Conservation (phyloP, 345 rosid species). For the Arabidopsis arenosa region DNA sequence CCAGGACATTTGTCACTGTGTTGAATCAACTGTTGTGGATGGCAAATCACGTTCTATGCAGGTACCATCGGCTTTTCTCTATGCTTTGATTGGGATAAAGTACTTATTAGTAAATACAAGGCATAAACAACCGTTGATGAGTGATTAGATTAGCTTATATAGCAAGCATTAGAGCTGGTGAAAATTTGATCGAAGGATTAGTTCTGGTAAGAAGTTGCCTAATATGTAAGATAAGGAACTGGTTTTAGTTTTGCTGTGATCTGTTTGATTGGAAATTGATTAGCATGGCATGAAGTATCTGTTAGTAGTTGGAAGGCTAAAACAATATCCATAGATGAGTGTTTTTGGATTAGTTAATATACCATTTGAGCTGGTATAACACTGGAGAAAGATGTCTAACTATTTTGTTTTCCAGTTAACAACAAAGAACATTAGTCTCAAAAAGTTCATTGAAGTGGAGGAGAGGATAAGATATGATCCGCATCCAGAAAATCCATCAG, state of each 20-base stretch:
- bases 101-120: not conserved
- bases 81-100: slow-evolving; percentile 13
- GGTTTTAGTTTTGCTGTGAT: slow-evolving; percentile 10
- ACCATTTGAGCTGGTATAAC: slow-evolving; percentile 12
- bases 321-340: not conserved
- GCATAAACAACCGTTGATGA: not conserved
- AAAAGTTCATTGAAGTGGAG: slow-evolving; percentile 90
- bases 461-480: slow-evolving; percentile 87
- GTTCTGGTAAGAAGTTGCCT: not conserved
- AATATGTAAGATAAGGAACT: slow-evolving; percentile 8
- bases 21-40: slow-evolving; percentile 91
- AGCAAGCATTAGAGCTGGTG: not conserved
- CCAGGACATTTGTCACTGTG: slow-evolving; percentile 93
- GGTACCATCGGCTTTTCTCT: slow-evolving; percentile 15
- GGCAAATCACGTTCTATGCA: slow-evolving; percentile 75
- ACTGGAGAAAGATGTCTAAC: not conserved
- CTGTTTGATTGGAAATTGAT: not conserved
- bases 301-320: not conserved
- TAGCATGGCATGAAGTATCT: not conserved
- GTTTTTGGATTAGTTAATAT: not conserved
- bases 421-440: slow-evolving; percentile 82
- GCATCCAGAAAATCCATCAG: slow-evolving; percentile 80
- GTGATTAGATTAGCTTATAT: slow-evolving; percentile 5
- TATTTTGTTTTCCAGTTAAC: slow-evolving; percentile 52
- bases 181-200: not conserved